Base-by-base conservation (phyloP, 2,329 filamentous ascomycete species). In the Didymella glomerata region DNA sequence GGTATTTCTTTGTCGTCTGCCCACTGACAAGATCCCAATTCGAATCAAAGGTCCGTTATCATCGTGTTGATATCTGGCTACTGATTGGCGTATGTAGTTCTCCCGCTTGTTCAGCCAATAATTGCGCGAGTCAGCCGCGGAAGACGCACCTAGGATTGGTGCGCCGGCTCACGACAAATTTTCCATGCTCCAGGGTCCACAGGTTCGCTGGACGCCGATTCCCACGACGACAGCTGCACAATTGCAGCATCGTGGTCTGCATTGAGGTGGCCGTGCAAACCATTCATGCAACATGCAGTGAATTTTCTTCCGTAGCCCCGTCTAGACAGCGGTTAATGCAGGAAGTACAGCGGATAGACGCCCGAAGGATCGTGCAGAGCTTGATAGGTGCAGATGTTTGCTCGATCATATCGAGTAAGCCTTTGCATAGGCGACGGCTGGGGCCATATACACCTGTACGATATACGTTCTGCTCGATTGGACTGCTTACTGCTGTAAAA, bases 101-200 rank as follows among this genome's bases (percentile, higher is more conserved):
- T 46, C 30, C 45, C 38, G 56, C 18, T 32, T 44, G 38, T 57
- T 30, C 60, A 64, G 52, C 67, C 66, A 69, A 70, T 67, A n/a
- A 49, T 25, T 41, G 50, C 20, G 48, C 64, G 60, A 69, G 54
- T 62, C 62, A 65, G 63, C 66, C 68, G 63, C 68, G 65, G 66
- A 67, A 63, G 56, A 59, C 14, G 47, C 47, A 34, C 28, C 30
- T 34, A 30, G 32, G 18, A 42, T 48, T 46, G 32, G 32, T 32
- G 49, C 49, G 27, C 48, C 36, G 36, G 55, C 28, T 36, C 40
- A 42, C 45, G 38, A 54, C 56, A 50, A 61, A 56, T 55, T 56
- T 57, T 48, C 48, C 18, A 46, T 25, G 4, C 8, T 20, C 9
- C 38, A 56, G 54, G 63, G 57, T 62, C 62, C 60, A 61, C 67